A percentile compares a stretch with the other conserved stretches of the same genome.
These are phyloP conservation scores for Vanderwaltozyma polyspora DNA, from an alignment of 805 yeast species.

Conservation along the genomic window DNA sequence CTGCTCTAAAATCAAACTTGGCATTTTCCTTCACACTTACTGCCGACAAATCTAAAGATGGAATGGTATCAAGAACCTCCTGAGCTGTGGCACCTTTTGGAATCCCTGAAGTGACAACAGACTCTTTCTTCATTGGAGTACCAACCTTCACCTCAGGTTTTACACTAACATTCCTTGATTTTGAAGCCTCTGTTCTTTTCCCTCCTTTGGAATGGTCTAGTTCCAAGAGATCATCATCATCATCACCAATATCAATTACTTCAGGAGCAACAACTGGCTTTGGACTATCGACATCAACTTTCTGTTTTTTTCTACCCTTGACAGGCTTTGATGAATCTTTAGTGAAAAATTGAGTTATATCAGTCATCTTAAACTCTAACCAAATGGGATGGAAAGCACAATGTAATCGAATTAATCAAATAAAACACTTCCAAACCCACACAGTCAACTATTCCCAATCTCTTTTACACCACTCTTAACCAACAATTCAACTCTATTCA, in stretches of 20 bases:
- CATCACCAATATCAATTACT: conserved; percentile 8
- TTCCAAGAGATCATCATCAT: conserved; percentile 3
- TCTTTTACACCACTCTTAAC: no score
- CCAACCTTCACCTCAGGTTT: background rate
- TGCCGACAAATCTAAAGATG: conserved; percentile 59
- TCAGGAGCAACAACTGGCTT: no score
- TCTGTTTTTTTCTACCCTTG: background rate
- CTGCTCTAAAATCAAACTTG: conserved; percentile 43
- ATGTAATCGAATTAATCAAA: no score
- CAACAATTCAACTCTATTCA: no score
- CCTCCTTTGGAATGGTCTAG: background rate
- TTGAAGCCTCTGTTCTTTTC: no score
- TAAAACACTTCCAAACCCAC: no score
- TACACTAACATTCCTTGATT: background rate
- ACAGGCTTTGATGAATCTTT: background rate
- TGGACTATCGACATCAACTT: no score
- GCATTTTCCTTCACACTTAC: conserved; percentile 39
- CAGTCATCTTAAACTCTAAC: no score
- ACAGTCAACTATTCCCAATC: no score
- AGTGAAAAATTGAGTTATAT: no score
- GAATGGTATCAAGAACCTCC: conserved; percentile 42
- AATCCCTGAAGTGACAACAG: background rate
- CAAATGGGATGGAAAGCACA: no score
- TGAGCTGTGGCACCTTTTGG: conserved; percentile 10
- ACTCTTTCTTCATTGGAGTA: background rate